These are phyloP conservation scores for Mallotus japonicus DNA, from an alignment of 441 rosid species.

Conservation along the genomic window DNA sequence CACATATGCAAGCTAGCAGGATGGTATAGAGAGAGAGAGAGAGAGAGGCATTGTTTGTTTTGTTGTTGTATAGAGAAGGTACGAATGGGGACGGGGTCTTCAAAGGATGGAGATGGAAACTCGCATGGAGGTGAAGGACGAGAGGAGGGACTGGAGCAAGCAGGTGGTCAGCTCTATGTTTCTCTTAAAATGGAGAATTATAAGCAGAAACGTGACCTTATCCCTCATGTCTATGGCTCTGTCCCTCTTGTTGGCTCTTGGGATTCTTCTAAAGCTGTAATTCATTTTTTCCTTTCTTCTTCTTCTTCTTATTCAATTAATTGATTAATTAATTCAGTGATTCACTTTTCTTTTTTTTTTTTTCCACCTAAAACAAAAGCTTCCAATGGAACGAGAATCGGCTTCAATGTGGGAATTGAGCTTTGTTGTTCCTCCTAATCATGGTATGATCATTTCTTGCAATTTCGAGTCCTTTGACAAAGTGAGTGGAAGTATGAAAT, in stretches of 20 bases:
- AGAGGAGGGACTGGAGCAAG: conserved; percentile 51
- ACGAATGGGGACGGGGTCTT: conserved; percentile 68
- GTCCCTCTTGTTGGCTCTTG: conserved; percentile 88
- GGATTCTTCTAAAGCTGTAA: conserved; percentile 90
- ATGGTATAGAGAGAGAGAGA: too few species aligned
- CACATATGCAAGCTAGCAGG: too few species aligned
- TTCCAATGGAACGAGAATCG: conserved; percentile 89
- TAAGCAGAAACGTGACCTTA: conserved; percentile 72
- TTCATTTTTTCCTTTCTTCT: not conserved
- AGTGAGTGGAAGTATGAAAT: too few species aligned
- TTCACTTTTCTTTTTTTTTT: not conserved
- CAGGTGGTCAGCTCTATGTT: conserved; percentile 78
- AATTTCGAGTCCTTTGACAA: not conserved
- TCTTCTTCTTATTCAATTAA: not conserved
- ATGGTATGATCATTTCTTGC: conserved; percentile 42
- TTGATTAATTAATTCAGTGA: not conserved
- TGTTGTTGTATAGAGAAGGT: too few species aligned
- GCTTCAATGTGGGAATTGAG: conserved; percentile 86
- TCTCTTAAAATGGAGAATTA: conserved; percentile 88
- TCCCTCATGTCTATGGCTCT: conserved; percentile 93
- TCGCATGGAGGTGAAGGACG: conserved; percentile 42
- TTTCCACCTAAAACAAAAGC: conserved; percentile 32
- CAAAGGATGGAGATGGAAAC: conserved; percentile 56
- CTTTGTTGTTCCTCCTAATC: conserved; percentile 97
- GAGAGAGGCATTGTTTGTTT: too few species aligned